Evolutionary conservation across 257 asterid species (phyloP), one percentile per base, ranked within the genome.

Genomic region (Perilla frutescens): DNA sequence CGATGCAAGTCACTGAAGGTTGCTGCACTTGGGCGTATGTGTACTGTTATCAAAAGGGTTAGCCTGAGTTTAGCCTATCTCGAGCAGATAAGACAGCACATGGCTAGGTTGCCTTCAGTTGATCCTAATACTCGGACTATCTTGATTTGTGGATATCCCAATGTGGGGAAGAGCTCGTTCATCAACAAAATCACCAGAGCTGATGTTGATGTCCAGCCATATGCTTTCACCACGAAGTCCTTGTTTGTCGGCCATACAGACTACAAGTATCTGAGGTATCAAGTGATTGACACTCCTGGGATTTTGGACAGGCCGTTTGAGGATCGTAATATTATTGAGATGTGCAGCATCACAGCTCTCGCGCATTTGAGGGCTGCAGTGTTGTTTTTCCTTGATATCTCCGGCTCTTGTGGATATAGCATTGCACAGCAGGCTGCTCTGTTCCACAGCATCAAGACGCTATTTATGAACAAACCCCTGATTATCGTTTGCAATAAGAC

Each of bases 341-440:
- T 95, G 99, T 95, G 99, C 87, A 92, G 97, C 77, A 92, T 95
- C 68, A 90, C 99, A 13, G 99, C 98, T 62, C 91, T 95, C 54
- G 98, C 99, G 32, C 99, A 95, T 76, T 80, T 95, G 71, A 88
- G 98, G 67, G 97, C 99, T 43, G 98, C 98, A 34, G 97, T 95
- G 31, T 61, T 95, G 79, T 92, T 95, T 76, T 95, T 95, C 79
- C 96, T 95, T 4, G 99, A 95, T 55, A 82, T 95, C 45, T 95
- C 98, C 7, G 99, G 99, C 62, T 92, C 97, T 3, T 95, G 99
- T 77, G 99, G 99, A 51, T 95, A 95, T 70, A 92, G 81, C 81
- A 92, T 95, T 31, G 92, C 91, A 0, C 98, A 95, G 71, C 98
- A 95, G 82, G 97, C 98, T 5, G 97, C 97, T 39, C 92, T 95